Evolutionary conservation across 176 grass and related monocot species (phyloP).

Genomic region (Avena eriantha): DNA sequence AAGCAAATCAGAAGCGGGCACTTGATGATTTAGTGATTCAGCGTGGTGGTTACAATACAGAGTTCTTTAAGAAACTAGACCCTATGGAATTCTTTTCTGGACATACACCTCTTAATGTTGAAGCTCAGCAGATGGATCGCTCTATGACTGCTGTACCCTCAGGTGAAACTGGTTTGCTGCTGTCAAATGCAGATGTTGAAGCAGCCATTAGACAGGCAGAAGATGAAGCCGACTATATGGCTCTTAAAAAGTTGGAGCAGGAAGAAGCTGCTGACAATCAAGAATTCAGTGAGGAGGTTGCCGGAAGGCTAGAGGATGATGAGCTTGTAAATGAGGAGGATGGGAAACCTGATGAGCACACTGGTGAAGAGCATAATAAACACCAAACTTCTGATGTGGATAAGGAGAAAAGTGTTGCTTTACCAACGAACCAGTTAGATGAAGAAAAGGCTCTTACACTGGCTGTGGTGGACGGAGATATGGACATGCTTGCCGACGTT

Average conservation of each 20-base stretch:
- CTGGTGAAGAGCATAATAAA: conserved; percentile 71
- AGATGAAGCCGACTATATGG: conserved; percentile 99
- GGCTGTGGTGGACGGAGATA: conserved; percentile 85
- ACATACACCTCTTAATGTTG: conserved; percentile 46
- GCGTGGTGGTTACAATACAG: conserved; percentile 94
- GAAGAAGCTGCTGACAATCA: conserved; percentile 98
- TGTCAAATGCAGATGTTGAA: conserved; percentile 94
- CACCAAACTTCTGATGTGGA: conserved; percentile 53
- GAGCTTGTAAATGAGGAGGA: conserved; percentile 93
- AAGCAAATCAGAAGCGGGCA: conserved; percentile 96
- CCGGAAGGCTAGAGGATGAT: conserved; percentile 74
- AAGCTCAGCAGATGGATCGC: conserved; percentile 53
- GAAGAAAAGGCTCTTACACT: conserved; percentile 81
- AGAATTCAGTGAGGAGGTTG: conserved; percentile 92
- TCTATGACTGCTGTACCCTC: conserved; percentile 48
- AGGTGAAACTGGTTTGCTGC: conserved; percentile 38
- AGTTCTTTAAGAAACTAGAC: conserved; percentile 99
- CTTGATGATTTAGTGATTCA: conserved; percentile 99
- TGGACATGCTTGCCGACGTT: conserved; percentile 97
- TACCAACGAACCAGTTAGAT: conserved; percentile 52
- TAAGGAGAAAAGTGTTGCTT: conserved; percentile 59
- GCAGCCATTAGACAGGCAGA: conserved; percentile 95
- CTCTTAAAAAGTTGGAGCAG: conserved; percentile 93
- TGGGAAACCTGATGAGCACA: conserved; percentile 60
- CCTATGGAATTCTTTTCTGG: conserved; percentile 97